These are phyloP conservation scores for Fremontodendron californicum DNA, from an alignment of 345 rosid genomes.

Conservation along the genomic window DNA sequence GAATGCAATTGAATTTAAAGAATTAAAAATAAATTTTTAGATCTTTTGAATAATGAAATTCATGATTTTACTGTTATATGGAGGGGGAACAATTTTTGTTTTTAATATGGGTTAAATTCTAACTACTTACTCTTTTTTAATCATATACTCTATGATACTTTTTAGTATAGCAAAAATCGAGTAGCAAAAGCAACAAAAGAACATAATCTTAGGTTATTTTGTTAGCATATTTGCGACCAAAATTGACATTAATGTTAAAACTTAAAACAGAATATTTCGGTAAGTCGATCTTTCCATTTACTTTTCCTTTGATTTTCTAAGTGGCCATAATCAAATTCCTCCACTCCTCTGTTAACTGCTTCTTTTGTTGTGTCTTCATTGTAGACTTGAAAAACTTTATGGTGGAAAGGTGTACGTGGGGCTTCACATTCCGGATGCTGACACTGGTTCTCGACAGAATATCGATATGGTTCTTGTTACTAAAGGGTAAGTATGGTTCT, in stretches of 20 bases:
- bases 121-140: neutral
- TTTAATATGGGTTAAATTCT: neutral
- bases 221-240: neutral
- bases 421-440: slow-evolving; percentile 89
- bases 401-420: slow-evolving; percentile 80
- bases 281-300: neutral
- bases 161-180: neutral
- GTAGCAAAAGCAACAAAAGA: neutral
- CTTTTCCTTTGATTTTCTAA: neutral
- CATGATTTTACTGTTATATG: neutral
- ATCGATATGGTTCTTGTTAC: slow-evolving; percentile 72
- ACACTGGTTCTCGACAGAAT: slow-evolving; percentile 63
- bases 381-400: slow-evolving; percentile 76
- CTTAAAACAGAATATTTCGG: neutral
- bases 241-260: neutral
- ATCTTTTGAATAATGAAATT: neutral
- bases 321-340: neutral
- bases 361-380: neutral
- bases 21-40: neutral
- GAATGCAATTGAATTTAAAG: neutral
- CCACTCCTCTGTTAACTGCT: neutral
- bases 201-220: neutral
- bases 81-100: neutral
- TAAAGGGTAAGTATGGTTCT: slow-evolving; percentile 44
- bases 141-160: too few species aligned